Evolutionary conservation across 2,329 filamentous ascomycete genomes (phyloP).

Genomic region (Cadophora gregata): DNA sequence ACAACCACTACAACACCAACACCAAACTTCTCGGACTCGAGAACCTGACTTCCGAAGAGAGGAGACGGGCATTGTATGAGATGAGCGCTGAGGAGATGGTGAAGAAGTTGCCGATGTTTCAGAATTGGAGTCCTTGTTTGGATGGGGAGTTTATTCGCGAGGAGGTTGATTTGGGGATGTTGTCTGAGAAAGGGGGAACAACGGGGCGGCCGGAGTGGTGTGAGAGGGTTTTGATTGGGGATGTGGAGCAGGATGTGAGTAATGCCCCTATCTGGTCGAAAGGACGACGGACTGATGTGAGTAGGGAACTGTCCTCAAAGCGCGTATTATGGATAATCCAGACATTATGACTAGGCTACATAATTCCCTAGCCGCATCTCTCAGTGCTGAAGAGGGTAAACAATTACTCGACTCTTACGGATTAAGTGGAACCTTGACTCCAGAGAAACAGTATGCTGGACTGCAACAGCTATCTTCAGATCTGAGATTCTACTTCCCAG

Average conservation of each 20-base stretch:
- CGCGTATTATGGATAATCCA: constrained; percentile 27
- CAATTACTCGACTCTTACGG: constrained; percentile 23
- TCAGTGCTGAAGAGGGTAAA: constrained; percentile 6
- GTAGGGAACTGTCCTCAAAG: constrained; percentile 30
- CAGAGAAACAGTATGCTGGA: constrained; percentile 22
- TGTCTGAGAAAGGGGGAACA: constrained; percentile 1
- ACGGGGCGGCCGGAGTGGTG: constrained; percentile 32
- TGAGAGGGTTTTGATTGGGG: constrained; percentile 27
- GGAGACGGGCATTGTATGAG: constrained; percentile 17
- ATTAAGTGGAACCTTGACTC: neutral
- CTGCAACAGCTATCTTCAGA: constrained; percentile 26
- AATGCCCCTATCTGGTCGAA: neutral
- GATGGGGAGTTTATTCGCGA: constrained; percentile 25
- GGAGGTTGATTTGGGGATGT: constrained; percentile 23
- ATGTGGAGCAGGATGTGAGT: constrained; percentile 31
- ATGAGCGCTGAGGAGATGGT: constrained; percentile 22
- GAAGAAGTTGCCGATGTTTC: constrained; percentile 23
- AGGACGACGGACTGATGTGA: neutral
- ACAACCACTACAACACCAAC: constrained; percentile 19
- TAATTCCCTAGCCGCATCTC: constrained; percentile 12
- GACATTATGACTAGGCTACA: constrained; percentile 22
- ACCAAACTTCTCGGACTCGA: constrained; percentile 12
- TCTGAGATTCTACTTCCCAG: constrained; percentile 29
- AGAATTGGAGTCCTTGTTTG: constrained; percentile 30
- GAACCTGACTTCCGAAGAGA: neutral